Base-by-base conservation (phyloP, 2,329 filamentous ascomycete genomes). In the Curvularia sp. region DNA sequence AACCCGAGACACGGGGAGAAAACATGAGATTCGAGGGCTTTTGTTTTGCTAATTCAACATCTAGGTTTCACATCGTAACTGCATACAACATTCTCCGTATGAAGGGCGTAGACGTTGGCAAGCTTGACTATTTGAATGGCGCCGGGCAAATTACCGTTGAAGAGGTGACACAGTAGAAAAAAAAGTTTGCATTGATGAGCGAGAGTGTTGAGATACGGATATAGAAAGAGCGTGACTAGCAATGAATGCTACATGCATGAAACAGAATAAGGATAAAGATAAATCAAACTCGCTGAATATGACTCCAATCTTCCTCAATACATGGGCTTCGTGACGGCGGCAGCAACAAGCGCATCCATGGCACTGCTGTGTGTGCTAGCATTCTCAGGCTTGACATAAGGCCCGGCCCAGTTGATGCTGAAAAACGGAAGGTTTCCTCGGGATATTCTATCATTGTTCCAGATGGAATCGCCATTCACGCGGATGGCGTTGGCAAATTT, bases 341-440 rank as follows among this genome's bases (percentile, higher is more conserved):
- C 88, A 28, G 86, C 89, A 58, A 92, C 85, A 30, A 92, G 77
- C 35, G 83, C 85, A 75, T 91, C 89, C 75, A 91, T 76, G 0
- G 86, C 89, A 18, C 85, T 86, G 68, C 84, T 86, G 46, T 91
- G 89, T 22, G 86, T 86, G 48, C 83, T 81, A 1, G 87, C 86
- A 64, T 81, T 80, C 1, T 81, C 83, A 10, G 82, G 79, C 0
- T 72, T 57, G 5, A 70, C 68, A 39, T 84, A 84, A 0, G 88
- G 88, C 0, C 88, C 89, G 0, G 83, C 80, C 89, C 89, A 92
- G n/a, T 85, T 78, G 1, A 88, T 77, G 20, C 89, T 87, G 13
- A 92, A 74, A 69, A 51, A 35, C 7, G 46, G 39, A 13, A 47
- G 38, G 1, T 20, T 47, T 1, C 46, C 28, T 5, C 81, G 81